phyloP scores from a whole-genome alignment of 805 yeast genomes.

The Myxozyma monticola region DNA sequence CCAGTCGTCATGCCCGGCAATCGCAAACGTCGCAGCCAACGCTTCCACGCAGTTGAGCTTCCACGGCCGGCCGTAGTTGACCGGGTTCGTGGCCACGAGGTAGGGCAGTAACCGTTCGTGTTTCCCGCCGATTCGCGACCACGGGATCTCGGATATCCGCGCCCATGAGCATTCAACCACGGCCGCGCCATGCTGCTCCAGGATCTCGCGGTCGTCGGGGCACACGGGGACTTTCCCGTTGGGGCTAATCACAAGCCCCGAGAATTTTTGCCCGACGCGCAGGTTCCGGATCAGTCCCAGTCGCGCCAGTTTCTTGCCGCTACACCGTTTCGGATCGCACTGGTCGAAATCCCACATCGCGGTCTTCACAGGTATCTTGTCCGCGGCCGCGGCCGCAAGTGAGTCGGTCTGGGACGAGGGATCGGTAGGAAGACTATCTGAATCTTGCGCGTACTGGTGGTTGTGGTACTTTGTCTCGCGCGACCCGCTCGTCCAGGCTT shows the following conservation, averaged over 20 bases:
- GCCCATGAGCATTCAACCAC: constrained; percentile 99
- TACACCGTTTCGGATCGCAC: constrained; percentile 96
- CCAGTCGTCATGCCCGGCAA: constrained; percentile 89
- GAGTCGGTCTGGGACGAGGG: too few relatives aligned
- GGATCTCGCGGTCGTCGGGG: constrained; percentile 78
- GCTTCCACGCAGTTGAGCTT: constrained; percentile 95
- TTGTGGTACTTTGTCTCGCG: constrained; percentile 2
- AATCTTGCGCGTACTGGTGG: neutral
- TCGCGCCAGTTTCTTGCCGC: constrained; percentile 90
- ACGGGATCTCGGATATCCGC: constrained; percentile 93
- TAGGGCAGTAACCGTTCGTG: constrained; percentile 87
- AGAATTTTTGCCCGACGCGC: constrained; percentile 90
- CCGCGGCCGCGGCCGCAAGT: neutral
- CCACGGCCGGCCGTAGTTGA: constrained; percentile 97
- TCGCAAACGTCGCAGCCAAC: constrained; percentile 92
- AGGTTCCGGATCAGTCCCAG: constrained; percentile 76
- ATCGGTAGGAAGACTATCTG: too few relatives aligned
- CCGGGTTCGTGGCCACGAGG: constrained; percentile 93
- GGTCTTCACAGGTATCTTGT: constrained; percentile 52
- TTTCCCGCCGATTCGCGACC: constrained; percentile 85
- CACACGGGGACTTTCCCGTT: constrained; percentile 88
- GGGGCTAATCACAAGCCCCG: constrained; percentile 82
- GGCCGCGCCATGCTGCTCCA: constrained; percentile 84
- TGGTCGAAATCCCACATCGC: constrained; percentile 99
- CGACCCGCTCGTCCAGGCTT: constrained; percentile 5